These are phyloP conservation scores for Russula emetica DNA, from an alignment of 768 basidiomycete genomes.

Conservation along the genomic window DNA sequence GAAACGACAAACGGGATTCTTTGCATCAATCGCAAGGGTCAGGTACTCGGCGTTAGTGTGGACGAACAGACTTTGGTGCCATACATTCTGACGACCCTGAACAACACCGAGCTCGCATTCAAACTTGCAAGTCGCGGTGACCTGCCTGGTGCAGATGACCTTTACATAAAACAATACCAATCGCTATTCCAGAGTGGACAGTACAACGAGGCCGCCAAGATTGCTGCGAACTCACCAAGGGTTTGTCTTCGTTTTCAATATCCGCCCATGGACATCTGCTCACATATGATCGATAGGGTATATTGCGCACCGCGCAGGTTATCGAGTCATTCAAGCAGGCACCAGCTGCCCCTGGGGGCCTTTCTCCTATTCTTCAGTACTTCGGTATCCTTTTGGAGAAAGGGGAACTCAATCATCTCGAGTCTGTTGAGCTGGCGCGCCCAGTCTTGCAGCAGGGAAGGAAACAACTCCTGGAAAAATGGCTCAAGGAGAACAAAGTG, in stretches of 20 bases:
- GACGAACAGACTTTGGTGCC: constrained; percentile 96
- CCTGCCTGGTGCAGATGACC: constrained; percentile 94
- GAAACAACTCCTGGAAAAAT: constrained; percentile 96
- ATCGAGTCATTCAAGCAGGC: constrained; percentile 98
- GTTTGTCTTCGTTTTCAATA: constrained; percentile 40
- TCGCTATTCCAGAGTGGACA: constrained; percentile 85
- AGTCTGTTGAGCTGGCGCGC: constrained; percentile 91
- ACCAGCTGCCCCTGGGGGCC: constrained; percentile 81
- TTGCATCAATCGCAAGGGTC: constrained; percentile 99
- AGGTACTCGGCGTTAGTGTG: constrained; percentile 93
- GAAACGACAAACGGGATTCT: constrained; percentile 94
- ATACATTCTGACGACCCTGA: constrained; percentile 88
- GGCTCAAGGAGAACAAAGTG: constrained; percentile 99
- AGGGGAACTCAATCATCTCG: constrained; percentile 94
- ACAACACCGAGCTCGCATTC: constrained; percentile 97
- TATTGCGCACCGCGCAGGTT: constrained; percentile 88
- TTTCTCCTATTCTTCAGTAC: constrained; percentile 96
- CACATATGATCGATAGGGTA: constrained; percentile 52
- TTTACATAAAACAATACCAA: constrained; percentile 93
- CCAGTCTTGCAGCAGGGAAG: constrained; percentile 94
- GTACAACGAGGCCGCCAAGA: constrained; percentile 91
- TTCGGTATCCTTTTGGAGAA: constrained; percentile 98
- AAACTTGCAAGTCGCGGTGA: constrained; percentile 95
- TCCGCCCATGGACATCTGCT: constrained; percentile 15
- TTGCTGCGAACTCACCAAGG: constrained; percentile 94